Conservation (phyloP, 306 rosid genomes). For the Sechiopsis laciniata region DNA sequence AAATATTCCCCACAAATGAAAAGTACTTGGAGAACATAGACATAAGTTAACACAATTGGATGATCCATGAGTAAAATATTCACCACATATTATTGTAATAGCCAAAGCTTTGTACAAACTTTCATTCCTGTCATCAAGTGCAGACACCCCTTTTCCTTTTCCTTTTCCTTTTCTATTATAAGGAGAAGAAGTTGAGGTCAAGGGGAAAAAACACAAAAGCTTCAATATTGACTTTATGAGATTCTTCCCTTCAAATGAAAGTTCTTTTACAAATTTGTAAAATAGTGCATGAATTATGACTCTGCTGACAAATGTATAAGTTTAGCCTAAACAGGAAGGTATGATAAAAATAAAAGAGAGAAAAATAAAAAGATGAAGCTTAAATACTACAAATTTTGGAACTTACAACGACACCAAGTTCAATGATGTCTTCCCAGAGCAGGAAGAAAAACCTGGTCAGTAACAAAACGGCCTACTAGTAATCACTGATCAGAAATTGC, state of each 20-base stretch:
- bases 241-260: slow-evolving; percentile 4
- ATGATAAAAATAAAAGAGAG: neutral
- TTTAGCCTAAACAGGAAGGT: slow-evolving; percentile 7
- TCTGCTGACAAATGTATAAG: neutral
- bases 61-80: neutral
- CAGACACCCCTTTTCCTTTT: neutral
- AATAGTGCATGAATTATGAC: slow-evolving; percentile 15
- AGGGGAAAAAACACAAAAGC: neutral
- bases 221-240: slow-evolving; percentile 17
- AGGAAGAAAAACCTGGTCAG: neutral
- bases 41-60: neutral
- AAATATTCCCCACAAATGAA: neutral
- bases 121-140: neutral
- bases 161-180: neutral
- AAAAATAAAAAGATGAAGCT: neutral
- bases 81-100: neutral
- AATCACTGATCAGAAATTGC: slow-evolving; percentile 47
- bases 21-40: neutral
- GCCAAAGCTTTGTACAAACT: neutral
- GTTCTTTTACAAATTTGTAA: slow-evolving; percentile 16
- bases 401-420: slow-evolving; percentile 2
- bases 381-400: neutral
- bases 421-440: neutral
- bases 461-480: neutral
- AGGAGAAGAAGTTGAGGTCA: neutral